Evolutionary conservation across 257 asterid species (phyloP), one percentile per base, ranked within the genome.

Genomic region (Jasminum sambac): DNA sequence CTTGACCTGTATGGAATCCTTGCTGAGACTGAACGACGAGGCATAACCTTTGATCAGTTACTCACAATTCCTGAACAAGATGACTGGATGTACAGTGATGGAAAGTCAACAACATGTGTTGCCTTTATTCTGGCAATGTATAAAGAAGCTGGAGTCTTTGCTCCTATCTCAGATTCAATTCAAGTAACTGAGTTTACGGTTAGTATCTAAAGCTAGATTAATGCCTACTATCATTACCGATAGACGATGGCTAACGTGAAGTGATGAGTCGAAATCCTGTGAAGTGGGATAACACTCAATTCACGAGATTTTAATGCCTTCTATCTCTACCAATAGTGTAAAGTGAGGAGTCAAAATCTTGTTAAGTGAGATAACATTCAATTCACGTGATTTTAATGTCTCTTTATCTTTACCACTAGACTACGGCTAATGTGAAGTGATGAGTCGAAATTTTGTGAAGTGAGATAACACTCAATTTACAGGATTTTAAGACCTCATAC

Each of bases 101-200:
- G 99, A 50, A 86, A 95, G 81, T 95, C 99, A 2, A 89, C 99
- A 7, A 91, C 98, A 43, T 91, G 99, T 5, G 99, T 95, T 10
- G 98, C 99, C 71, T 95, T 95, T 83, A 89, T 95, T 60, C 84
- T 95, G 76, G 82, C 98, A 2, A 95, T 95, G 98, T 95, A 95
- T 58, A 91, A 91, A 83, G 97, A 87, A 74, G 96, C 96, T 17
- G 99, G 98, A 57, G 92, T 91, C 48, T 91, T 95, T 63, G 95
- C 85, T 63, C 94, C 97, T 4, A 11, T 89, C 38, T 71, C 98
- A 21, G 79, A 90, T 72, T 89, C 92, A 36, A 84, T 95, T 76
- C 98, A 95, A 88, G 99, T 95, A 46, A 95, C 98, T 0, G 99
- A 95, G 86, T 95, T 95, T 72, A 95, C 98, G 67, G 99, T 91